phyloP scores from a whole-genome alignment of 1,139 yeast genomes.

The Lodderomyces theae region DNA sequence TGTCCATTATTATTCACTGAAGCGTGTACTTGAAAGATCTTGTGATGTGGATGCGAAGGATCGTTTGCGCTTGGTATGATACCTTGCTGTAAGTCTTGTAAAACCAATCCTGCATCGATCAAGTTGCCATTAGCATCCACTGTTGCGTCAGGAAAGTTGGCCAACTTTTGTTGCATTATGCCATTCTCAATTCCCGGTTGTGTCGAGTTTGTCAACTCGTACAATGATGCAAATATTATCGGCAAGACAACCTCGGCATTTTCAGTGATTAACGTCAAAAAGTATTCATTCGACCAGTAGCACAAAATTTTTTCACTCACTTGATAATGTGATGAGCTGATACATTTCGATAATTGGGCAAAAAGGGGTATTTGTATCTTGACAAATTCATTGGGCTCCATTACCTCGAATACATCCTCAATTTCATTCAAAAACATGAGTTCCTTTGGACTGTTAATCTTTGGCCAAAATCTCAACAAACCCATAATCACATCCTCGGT shows the following conservation, averaged over 20 bases:
- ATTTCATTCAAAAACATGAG: constrained; percentile 93
- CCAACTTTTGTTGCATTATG: constrained; percentile 41
- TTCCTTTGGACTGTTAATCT: constrained; percentile 91
- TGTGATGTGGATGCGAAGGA: constrained; percentile 17
- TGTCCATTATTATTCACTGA: constrained; percentile 17
- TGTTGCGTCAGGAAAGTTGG: constrained; percentile 40
- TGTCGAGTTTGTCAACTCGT: constrained; percentile 66
- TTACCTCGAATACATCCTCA: constrained; percentile 94
- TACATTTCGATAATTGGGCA: constrained; percentile 92
- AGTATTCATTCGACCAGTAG: constrained; percentile 94
- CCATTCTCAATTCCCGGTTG: constrained; percentile 52
- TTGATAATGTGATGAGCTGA: constrained; percentile 94
- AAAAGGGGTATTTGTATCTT: constrained; percentile 92
- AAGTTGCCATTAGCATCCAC: constrained; percentile 49
- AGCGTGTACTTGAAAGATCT: constrained; percentile 18
- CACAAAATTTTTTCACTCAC: constrained; percentile 93
- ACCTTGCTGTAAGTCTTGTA: constrained; percentile 18
- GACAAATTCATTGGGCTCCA: constrained; percentile 89
- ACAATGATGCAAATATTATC: constrained; percentile 84
- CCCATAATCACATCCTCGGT: constrained; percentile 97
- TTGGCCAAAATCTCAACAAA: constrained; percentile 93
- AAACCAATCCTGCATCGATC: constrained; percentile 39
- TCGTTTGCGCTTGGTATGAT: constrained; percentile 18
- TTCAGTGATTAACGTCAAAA: constrained; percentile 84
- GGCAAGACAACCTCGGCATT: constrained; percentile 91